Evolutionary conservation across 2,329 filamentous ascomycete species (phyloP).

Genomic region (Colletotrichum chrysophilum): DNA sequence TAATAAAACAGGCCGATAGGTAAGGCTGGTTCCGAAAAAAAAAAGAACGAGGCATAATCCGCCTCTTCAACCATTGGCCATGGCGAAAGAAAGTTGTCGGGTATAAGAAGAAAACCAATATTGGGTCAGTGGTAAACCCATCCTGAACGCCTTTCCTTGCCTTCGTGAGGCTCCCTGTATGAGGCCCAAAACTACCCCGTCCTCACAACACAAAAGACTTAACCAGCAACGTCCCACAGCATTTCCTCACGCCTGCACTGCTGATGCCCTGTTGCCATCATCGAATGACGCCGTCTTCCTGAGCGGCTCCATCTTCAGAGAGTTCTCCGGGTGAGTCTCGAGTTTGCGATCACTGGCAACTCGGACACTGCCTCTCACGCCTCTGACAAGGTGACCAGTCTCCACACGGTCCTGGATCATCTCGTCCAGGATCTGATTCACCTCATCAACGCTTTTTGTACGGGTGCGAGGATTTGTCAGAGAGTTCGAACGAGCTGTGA

Average conservation of each 20-base stretch:
- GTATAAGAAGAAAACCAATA: constrained; percentile 34
- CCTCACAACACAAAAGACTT: neutral
- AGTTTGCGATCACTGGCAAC: constrained; percentile 52
- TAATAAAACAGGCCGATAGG: constrained; percentile 18
- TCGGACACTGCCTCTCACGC: constrained; percentile 70
- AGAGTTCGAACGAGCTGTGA: neutral
- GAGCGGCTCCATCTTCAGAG: constrained; percentile 42
- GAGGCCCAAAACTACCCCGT: neutral
- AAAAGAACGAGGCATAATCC: neutral
- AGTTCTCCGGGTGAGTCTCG: constrained; percentile 37
- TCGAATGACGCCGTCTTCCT: constrained; percentile 38
- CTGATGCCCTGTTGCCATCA: constrained; percentile 23
- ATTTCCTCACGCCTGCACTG: constrained; percentile 22
- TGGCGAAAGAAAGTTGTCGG: constrained; percentile 39
- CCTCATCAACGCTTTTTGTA: constrained; percentile 81
- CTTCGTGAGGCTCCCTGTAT: neutral
- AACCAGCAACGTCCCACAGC: constrained; percentile 23
- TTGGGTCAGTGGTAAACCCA: neutral
- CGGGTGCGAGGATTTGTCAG: constrained; percentile 46
- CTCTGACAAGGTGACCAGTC: constrained; percentile 72
- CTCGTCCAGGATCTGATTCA: constrained; percentile 91
- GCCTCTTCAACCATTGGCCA: constrained; percentile 13
- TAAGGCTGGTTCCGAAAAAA: neutral
- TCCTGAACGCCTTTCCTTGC: constrained; percentile 18
- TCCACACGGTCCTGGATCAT: constrained; percentile 94